Evolutionary conservation across 805 yeast species (phyloP).

Genomic region (Suhomyces tanzawaensis): DNA sequence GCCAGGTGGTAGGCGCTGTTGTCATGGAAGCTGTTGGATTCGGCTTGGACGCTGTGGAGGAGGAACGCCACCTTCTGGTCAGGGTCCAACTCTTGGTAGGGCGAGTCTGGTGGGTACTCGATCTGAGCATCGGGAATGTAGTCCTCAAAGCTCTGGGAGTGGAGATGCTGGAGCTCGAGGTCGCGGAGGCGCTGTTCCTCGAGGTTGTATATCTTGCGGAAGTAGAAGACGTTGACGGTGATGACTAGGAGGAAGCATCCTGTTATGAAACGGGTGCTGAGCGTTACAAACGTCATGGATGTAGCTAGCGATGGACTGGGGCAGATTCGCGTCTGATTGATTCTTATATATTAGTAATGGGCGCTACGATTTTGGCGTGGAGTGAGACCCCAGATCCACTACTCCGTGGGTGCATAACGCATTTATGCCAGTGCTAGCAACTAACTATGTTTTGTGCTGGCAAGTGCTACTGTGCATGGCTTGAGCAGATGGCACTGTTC

Average conservation of each 20-base stretch:
- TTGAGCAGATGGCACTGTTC: too few species aligned
- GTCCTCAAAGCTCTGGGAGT: constrained; percentile 7
- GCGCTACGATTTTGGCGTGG: too few species aligned
- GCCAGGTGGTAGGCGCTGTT: constrained; percentile 9
- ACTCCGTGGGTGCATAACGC: too few species aligned
- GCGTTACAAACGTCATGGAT: not conserved
- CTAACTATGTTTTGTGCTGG: too few species aligned
- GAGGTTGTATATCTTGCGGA: constrained; percentile 16
- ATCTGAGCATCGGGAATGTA: constrained; percentile 22
- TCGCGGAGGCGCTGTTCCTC: constrained; percentile 17
- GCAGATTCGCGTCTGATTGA: too few species aligned
- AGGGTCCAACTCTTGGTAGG: constrained; percentile 16
- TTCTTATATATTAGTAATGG: too few species aligned
- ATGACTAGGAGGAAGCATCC: constrained; percentile 18
- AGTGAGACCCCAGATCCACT: too few species aligned
- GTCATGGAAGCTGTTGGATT: constrained; percentile 17
- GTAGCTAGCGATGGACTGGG: not conserved
- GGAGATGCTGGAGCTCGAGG: constrained; percentile 14
- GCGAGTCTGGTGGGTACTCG: constrained; percentile 11
- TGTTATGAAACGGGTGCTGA: constrained; percentile 7
- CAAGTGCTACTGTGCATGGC: too few species aligned
- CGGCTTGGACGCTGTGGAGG: constrained; percentile 3
- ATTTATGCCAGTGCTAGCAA: too few species aligned
- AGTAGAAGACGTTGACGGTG: constrained; percentile 19
- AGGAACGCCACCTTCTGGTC: constrained; percentile 11